Evolutionary conservation across 192 early-diverging fungal species (phyloP), one percentile per base, ranked within the genome.

Genomic region (Coemansia sp.): DNA sequence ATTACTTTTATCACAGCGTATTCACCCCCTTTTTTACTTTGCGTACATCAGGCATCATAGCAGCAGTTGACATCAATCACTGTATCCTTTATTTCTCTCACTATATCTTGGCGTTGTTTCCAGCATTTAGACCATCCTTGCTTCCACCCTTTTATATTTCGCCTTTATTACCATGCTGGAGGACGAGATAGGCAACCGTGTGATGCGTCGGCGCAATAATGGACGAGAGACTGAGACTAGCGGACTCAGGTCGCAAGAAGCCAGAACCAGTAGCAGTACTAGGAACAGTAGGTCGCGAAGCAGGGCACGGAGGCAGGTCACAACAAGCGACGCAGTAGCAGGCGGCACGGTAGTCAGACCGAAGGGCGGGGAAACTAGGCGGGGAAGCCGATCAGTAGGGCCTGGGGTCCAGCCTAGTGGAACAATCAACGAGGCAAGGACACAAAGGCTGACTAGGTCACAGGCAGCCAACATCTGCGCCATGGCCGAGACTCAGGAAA

Each of bases 131-230:
- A 27, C 40, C 36, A 16, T 33, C 50, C 21, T 35, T 50, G 5
- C 7, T 5, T 51, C 46, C 39, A 24, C 44, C 16, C 24, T 14
- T 13, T 63, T 27, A 45, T 50, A 29, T 59, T 51, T 64, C n/a
- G 1, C 21, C 33, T 59, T 59, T 67, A 7, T 31, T 45, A 9
- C 45, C 44, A 78, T 79, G 78, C 59, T 66, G 69, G 64, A 73
- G 53, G 67, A 37, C 27, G 70, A 74, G 59, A 45, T 74, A 59
- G 66, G 67, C 41, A 70, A 46, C 51, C 70, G 66, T 33, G 57
- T 35, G 57, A 19, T 24, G 35, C 35, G 35, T 35, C 57, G 57
- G 35, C 57, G 57, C 35, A 59, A 39, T 39, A 59, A 34, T 16
- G 31, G 35, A 10, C 57, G 17, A n/a, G 33, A 17, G 34, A 21